Conservation (phyloP, 352 stramenopile species). For the Phytopythium mirpurense region DNA sequence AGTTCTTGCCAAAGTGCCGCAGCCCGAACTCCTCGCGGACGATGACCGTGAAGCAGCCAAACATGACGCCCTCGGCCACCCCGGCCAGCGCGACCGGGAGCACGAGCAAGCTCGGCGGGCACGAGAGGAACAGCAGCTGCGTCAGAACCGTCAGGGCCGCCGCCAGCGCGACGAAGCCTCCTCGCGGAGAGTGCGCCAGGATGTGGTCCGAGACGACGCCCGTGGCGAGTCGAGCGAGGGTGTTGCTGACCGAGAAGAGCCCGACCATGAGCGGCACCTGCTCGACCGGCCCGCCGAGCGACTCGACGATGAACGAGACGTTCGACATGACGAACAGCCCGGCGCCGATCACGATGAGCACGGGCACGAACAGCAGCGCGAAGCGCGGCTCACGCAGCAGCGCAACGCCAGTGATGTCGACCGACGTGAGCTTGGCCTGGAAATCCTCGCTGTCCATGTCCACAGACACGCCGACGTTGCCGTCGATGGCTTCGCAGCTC, state of each 20-base stretch:
- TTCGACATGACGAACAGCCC: slow-evolving; percentile 82
- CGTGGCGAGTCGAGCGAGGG: slow-evolving; percentile 46
- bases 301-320: slow-evolving; percentile 82
- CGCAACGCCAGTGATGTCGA: slow-evolving; percentile 53
- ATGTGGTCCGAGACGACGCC: slow-evolving; percentile 59
- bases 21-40: slow-evolving; percentile 76
- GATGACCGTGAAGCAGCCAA: slow-evolving; percentile 74
- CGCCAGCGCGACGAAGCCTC: slow-evolving; percentile 43
- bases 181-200: slow-evolving; percentile 38
- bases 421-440: slow-evolving; percentile 1
- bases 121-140: slow-evolving; percentile 48
- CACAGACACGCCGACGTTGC: slow-evolving; percentile 20
- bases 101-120: slow-evolving; percentile 33
- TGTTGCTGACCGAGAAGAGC: slow-evolving; percentile 76
- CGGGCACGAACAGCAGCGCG: slow-evolving; percentile 69
- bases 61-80: slow-evolving; percentile 75
- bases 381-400: slow-evolving; percentile 60
- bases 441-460: slow-evolving; percentile 13
- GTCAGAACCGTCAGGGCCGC: slow-evolving; percentile 43
- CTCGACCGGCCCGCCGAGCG: slow-evolving; percentile 40
- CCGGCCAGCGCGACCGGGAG: slow-evolving; percentile 59
- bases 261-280: slow-evolving; percentile 75
- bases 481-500: slow-evolving; percentile 41
- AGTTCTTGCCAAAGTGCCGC: slow-evolving; percentile 83
- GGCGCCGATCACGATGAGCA: slow-evolving; percentile 72